Evolutionary conservation across 371 early-diverging fungal genomes (phyloP), one percentile per base, ranked within the genome.

Genomic region (Mucor lusitanicus): DNA sequence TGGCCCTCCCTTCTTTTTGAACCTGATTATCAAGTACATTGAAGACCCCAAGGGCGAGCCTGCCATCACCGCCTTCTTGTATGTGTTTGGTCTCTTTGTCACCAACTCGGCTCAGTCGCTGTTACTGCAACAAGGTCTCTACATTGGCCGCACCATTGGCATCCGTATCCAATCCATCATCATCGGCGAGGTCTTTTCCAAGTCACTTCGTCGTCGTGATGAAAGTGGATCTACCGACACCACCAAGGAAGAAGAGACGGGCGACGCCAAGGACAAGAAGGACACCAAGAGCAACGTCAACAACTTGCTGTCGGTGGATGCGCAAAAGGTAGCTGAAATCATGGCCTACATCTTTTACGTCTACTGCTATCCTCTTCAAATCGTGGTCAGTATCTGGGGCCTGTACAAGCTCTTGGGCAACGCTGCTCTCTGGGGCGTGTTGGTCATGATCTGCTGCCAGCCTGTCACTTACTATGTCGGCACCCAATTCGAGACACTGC

Each of bases 391-490:
- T 28, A 74, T 88, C 17, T 81, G 85, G 71, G 85, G 85, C 70
- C 68, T 93, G 50, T 88, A 89, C 64, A 75, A 77, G 54, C 74
- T 90, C 30, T 74, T 93, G 48, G 94, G 93, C 21, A 60, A 72
- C 6, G 76, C 92, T 8, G 84, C 92, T 9, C 62, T 93, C 17
- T 85, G 84, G 61, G 93, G 93, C 37, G 82, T 92, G 0, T 69
- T 78, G 11, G 74, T 88, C 50, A 87, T 90, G 65, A 61, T 83
- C 6, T n/a, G 84, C 11, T 79, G 82, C 28, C 91, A 89, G 39
- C 91, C 91, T 23, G 66, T 90, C 21, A 86, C 86, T 4, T 80
- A 81, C 59, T 73, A 78, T 48, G 64, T 91, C 60, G 82, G 87
- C 67, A 61, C 79, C 15, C 76, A 72, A 17, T 82, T 88, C 56